These are phyloP conservation scores for Cyclocybe cylindracea DNA, from an alignment of 768 basidiomycete species.

Conservation along the genomic window DNA sequence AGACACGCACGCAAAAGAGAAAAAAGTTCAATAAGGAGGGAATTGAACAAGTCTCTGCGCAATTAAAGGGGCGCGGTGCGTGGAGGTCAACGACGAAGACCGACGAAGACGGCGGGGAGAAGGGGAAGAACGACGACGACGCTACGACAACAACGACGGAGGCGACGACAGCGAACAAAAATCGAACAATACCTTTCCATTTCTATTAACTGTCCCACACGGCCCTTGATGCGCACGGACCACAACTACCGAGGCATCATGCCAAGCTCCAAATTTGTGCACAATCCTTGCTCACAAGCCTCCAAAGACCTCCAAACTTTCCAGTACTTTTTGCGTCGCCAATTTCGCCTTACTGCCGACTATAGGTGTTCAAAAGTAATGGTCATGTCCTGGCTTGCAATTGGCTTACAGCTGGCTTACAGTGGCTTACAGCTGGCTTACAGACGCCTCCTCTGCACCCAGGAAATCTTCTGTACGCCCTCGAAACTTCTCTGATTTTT, in stretches of 20 bases:
- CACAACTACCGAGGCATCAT: neutral
- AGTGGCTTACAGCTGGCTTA: too few species aligned
- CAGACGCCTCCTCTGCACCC: too few species aligned
- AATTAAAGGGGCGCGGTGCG: slow-evolving; percentile 25
- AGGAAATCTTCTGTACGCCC: too few species aligned
- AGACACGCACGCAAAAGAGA: slow-evolving; percentile 39
- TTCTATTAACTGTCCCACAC: slow-evolving; percentile 10
- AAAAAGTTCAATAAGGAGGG: slow-evolving; percentile 33
- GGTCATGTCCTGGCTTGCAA: too few species aligned
- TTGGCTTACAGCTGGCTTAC: too few species aligned
- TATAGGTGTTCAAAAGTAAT: too few species aligned
- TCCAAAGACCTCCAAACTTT: neutral
- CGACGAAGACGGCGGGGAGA: too few species aligned
- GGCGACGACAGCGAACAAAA: slow-evolving; percentile 23
- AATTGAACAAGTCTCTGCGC: slow-evolving; percentile 36
- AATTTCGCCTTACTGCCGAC: too few species aligned
- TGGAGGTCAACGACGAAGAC: slow-evolving; percentile 29
- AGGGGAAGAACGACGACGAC: slow-evolving; percentile 29
- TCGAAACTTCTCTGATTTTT: too few species aligned
- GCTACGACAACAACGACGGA: slow-evolving; percentile 18
- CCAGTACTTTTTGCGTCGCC: neutral
- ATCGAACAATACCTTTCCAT: slow-evolving; percentile 24
- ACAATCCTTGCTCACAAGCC: neutral
- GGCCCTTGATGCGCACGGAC: slow-evolving; percentile 8
- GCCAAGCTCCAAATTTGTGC: too few species aligned